These are phyloP conservation scores for Zalerion maritima DNA, from an alignment of 495 filamentous ascomycete species.

Conservation along the genomic window DNA sequence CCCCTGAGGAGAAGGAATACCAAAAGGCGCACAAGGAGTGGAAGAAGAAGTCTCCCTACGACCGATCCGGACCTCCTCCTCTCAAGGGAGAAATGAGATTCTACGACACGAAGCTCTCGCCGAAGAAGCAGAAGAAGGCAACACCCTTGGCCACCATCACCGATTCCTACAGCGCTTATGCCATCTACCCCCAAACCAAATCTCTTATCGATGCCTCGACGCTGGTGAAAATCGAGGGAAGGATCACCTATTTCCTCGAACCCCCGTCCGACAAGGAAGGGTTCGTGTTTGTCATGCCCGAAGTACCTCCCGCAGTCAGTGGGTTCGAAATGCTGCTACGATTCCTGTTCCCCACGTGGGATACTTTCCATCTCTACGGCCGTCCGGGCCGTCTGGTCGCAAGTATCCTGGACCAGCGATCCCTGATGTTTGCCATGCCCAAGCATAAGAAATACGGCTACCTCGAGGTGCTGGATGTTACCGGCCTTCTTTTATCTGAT, in stretches of 20 bases:
- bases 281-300: conserved; percentile 96
- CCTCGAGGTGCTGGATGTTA: conserved; percentile 75
- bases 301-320: conserved; percentile 74
- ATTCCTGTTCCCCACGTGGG: conserved; percentile 86
- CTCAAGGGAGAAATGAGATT: conserved; percentile 86
- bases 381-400: conserved; percentile 77
- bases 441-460: conserved; percentile 80
- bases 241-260: conserved; percentile 67
- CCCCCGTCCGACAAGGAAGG: conserved; percentile 66
- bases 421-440: conserved; percentile 98
- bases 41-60: conserved; percentile 79
- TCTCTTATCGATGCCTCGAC: conserved; percentile 89
- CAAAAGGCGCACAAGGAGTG: conserved; percentile 66
- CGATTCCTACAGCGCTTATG: conserved; percentile 82
- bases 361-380: conserved; percentile 85
- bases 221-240: conserved; percentile 85
- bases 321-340: conserved; percentile 97
- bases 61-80: conserved; percentile 44
- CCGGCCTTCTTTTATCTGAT: conserved; percentile 56
- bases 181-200: conserved; percentile 89
- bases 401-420: conserved; percentile 69
- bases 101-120: conserved; percentile 56
- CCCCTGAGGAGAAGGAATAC: conserved; percentile 83
- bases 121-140: conserved; percentile 83
- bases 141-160: conserved; percentile 80